Evolutionary conservation across 73 alveolate genomes (phyloP).

Genomic region (Breviolum minutum): DNA sequence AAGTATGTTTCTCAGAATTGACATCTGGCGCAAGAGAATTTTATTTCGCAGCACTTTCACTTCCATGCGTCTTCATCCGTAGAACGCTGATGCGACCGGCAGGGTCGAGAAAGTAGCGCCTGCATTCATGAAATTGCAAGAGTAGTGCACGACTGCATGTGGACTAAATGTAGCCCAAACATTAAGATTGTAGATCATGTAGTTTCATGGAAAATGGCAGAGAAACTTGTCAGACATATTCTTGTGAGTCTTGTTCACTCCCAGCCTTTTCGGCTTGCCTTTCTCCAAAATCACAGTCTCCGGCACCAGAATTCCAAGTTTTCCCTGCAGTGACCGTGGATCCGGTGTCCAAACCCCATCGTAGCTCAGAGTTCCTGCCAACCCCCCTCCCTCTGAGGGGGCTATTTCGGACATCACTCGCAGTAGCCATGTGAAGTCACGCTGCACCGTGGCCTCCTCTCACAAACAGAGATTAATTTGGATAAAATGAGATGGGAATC

Average conservation of each 20-base stretch:
- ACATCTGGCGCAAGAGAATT: too few relatives aligned
- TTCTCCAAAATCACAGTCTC: conserved; percentile 84
- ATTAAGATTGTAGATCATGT: too few relatives aligned
- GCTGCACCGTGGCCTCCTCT: conserved; percentile 26
- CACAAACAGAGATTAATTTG: not conserved
- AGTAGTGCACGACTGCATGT: too few relatives aligned
- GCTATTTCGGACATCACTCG: conserved; percentile 19
- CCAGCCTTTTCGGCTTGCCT: conserved; percentile 80
- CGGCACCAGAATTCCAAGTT: conserved; percentile 69
- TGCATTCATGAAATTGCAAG: not conserved
- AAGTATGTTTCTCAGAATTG: too few relatives aligned
- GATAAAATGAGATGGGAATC: too few relatives aligned
- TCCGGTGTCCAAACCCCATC: conserved; percentile 88
- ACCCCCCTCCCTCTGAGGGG: conserved; percentile 58
- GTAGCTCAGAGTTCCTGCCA: conserved; percentile 68
- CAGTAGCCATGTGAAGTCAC: conserved; percentile 61
- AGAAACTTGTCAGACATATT: too few relatives aligned
- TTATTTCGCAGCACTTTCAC: not conserved
- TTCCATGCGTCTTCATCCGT: conserved; percentile 47
- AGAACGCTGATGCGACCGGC: conserved; percentile 58
- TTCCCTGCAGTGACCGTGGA: conserved; percentile 73
- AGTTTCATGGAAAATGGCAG: too few relatives aligned
- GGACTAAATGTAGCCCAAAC: too few relatives aligned
- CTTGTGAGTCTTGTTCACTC: not conserved
- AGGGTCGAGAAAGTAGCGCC: conserved; percentile 55